phyloP scores from a whole-genome alignment of 179 eudicot genomes.

The Beta macrorhiza region DNA sequence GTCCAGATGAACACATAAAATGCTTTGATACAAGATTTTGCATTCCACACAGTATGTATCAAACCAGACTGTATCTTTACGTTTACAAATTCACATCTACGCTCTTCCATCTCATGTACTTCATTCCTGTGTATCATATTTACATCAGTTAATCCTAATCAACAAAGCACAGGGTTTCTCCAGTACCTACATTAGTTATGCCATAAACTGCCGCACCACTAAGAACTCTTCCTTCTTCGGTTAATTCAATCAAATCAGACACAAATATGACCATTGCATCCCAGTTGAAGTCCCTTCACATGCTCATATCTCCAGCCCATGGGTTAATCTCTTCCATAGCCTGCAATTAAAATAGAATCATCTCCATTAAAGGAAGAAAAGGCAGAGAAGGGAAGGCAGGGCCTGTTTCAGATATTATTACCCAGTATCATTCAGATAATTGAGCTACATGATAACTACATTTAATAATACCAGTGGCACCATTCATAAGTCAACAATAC shows the following conservation, averaged over 20 bases:
- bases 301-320: constrained; percentile 6
- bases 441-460: not conserved
- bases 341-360: constrained; percentile 24
- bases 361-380: constrained; percentile 6
- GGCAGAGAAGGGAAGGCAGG: not conserved
- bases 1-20: constrained; percentile 8
- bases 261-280: constrained; percentile 6
- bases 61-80: constrained; percentile 14
- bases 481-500: not conserved
- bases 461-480: not conserved
- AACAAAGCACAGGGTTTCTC: constrained; percentile 21
- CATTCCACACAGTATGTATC: constrained; percentile 23
- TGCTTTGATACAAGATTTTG: constrained; percentile 14
- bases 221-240: constrained; percentile 16
- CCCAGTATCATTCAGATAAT: not conserved
- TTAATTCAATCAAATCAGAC: constrained; percentile 18
- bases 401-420: not conserved
- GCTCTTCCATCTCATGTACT: constrained; percentile 29
- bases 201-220: constrained; percentile 11
- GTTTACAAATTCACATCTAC: constrained; percentile 28
- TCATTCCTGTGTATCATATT: constrained; percentile 29
- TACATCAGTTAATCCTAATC: constrained; percentile 29
- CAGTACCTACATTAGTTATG: constrained; percentile 22
- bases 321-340: constrained; percentile 28
- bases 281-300: constrained; percentile 14